phyloP scores from a whole-genome alignment of 768 basidiomycete species.

The Boletus reticulatus region DNA sequence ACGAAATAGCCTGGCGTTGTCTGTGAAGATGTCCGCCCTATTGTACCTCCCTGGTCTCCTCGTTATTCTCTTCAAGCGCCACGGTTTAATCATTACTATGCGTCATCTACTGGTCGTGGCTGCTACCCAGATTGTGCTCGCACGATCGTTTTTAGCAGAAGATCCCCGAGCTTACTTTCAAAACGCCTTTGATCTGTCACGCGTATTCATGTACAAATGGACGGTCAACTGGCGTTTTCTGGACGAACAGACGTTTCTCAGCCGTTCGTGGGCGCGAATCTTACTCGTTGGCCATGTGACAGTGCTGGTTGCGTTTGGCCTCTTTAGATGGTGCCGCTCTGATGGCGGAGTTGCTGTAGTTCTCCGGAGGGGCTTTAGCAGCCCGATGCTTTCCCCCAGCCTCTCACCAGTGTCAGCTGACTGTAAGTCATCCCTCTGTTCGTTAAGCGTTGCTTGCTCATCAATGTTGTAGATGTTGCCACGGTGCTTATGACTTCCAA shows the following conservation, averaged over 20 bases:
- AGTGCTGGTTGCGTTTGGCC: conserved; percentile 61
- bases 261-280: conserved; percentile 52
- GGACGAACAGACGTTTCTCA: conserved; percentile 72
- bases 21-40: conserved; percentile 93
- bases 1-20: conserved; percentile 52
- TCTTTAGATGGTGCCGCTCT: conserved; percentile 69
- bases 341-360: conserved; percentile 67
- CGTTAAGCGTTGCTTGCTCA: conserved; percentile 12
- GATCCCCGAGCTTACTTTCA: conserved; percentile 63
- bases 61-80: conserved; percentile 75
- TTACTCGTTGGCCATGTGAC: conserved; percentile 68
- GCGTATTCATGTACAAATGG: conserved; percentile 93
- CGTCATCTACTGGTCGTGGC: conserved; percentile 44
- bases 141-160: conserved; percentile 64
- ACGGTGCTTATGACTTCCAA: conserved; percentile 90
- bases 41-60: conserved; percentile 88
- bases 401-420: conserved; percentile 50
- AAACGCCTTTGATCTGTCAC: conserved; percentile 82
- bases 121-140: conserved; percentile 56
- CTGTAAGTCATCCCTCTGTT: conserved; percentile 44
- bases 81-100: conserved; percentile 53
- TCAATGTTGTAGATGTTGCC: conserved; percentile 56
- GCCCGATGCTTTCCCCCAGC: conserved; percentile 50
- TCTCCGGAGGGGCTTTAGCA: conserved; percentile 50
- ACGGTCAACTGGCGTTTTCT: conserved; percentile 98